A percentile compares a stretch with the other conserved stretches of the same genome.
Evolutionary conservation across 1,284 basidiomycete genomes (phyloP).

Genomic region (Marasmius sp.): DNA sequence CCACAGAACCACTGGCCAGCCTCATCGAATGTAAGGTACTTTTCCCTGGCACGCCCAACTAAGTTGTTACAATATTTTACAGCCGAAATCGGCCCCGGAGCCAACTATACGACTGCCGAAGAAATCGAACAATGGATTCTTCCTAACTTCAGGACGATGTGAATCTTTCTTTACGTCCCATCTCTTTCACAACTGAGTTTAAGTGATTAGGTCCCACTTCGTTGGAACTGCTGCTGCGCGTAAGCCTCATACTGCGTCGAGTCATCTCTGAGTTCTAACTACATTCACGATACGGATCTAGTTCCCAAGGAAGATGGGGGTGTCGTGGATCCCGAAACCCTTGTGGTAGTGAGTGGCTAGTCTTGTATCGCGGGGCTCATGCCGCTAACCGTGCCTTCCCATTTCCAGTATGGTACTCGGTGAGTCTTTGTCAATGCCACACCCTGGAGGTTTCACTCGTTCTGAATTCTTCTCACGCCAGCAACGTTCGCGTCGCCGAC

Average conservation of each 20-base stretch:
- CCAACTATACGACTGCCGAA: slow-evolving; percentile 1
- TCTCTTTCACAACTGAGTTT: not conserved
- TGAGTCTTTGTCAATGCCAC: too few relatives aligned
- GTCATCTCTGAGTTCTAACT: too few relatives aligned
- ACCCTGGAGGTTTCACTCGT: too few relatives aligned
- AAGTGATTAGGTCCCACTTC: not conserved
- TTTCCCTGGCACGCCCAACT: too few relatives aligned
- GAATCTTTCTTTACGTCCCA: too few relatives aligned
- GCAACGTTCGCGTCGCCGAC: slow-evolving; percentile 2
- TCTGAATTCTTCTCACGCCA: too few relatives aligned
- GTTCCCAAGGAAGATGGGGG: not conserved
- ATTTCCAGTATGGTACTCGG: not conserved
- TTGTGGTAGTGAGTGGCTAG: not conserved
- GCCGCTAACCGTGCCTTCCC: not conserved
- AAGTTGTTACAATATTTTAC: not conserved
- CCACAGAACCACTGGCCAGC: not conserved
- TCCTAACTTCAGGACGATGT: slow-evolving; percentile 5
- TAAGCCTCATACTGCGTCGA: not conserved
- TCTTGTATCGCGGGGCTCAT: not conserved
- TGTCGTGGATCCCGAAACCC: slow-evolving; percentile 1
- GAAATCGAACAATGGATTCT: slow-evolving; percentile 1
- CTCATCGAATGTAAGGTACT: not conserved
- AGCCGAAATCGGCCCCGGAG: not conserved
- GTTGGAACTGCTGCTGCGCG: slow-evolving; percentile 3
- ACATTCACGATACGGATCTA: not conserved